Evolutionary conservation across 257 asterid genomes (phyloP).

Genomic region (Scutellaria barbata): DNA sequence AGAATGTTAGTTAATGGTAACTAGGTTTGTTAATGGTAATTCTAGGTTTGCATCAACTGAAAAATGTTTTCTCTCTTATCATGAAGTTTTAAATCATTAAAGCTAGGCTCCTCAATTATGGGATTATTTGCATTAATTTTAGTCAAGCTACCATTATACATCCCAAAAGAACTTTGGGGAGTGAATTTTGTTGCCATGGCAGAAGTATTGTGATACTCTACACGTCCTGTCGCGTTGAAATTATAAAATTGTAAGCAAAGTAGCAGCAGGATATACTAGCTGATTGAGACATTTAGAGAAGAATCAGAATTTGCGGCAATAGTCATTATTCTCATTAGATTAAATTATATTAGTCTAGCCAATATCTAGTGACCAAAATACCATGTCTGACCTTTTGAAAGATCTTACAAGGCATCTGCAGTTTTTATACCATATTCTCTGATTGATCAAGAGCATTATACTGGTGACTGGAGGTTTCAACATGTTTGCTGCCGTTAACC

Average conservation of each 20-base stretch:
- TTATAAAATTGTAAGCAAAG: constrained; percentile 3
- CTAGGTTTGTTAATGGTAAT: constrained; percentile 2
- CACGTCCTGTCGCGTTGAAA: background rate
- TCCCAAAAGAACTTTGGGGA: background rate
- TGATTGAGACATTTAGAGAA: constrained; percentile 13
- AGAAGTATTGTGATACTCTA: background rate
- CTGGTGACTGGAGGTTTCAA: constrained; percentile 23
- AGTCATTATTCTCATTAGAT: constrained; percentile 27
- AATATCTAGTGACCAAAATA: constrained; percentile 26
- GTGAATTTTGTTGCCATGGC: background rate
- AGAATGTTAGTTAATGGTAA: constrained; percentile 22
- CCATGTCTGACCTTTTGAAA: constrained; percentile 15
- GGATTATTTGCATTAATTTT: background rate
- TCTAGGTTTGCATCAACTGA: constrained; percentile 16
- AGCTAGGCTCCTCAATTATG: constrained; percentile 13
- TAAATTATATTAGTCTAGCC: constrained; percentile 9
- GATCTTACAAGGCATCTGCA: constrained; percentile 22
- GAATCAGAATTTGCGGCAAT: constrained; percentile 23
- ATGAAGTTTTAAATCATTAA: constrained; percentile 10
- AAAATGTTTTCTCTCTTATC: background rate
- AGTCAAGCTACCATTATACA: background rate
- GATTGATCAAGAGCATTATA: constrained; percentile 18
- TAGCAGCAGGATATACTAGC: constrained; percentile 16
- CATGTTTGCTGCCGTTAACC: constrained; percentile 20
- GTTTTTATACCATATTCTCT: constrained; percentile 10